These are phyloP conservation scores for Westerdykella ornata DNA, from an alignment of 2,329 filamentous ascomycete species.

Conservation along the genomic window DNA sequence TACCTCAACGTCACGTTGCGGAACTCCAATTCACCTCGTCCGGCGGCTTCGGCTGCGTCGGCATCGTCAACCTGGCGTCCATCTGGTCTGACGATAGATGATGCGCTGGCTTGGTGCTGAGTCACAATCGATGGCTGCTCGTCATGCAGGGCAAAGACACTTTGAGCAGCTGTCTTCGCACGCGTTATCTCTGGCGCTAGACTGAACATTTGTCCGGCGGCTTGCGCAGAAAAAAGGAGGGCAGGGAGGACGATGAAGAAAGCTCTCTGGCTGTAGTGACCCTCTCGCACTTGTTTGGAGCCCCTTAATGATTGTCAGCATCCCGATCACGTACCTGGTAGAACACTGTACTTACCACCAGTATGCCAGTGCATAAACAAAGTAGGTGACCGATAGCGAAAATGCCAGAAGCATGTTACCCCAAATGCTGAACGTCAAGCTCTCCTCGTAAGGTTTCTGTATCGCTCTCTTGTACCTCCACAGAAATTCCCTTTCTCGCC, in stretches of 20 bases:
- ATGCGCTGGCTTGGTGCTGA: neutral
- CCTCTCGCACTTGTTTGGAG: conserved; percentile 40
- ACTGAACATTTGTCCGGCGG: conserved; percentile 43
- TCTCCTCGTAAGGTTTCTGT: conserved; percentile 36
- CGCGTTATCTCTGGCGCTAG: conserved; percentile 42
- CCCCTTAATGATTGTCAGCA: conserved; percentile 17
- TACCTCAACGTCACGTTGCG: conserved; percentile 30
- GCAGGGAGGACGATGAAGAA: conserved; percentile 45
- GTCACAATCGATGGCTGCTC: conserved; percentile 36
- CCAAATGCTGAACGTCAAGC: conserved; percentile 36
- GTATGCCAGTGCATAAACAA: conserved; percentile 45
- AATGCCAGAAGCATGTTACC: conserved; percentile 42
- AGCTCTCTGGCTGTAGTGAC: conserved; percentile 36
- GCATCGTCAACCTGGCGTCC: neutral
- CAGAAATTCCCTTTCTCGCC: conserved; percentile 38
- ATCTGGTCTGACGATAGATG: neutral
- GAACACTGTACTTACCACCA: conserved; percentile 36
- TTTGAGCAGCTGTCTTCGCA: conserved; percentile 41
- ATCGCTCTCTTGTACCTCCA: conserved; percentile 35
- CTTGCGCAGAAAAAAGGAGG: conserved; percentile 43
- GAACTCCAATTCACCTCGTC: conserved; percentile 29
- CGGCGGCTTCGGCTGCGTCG: neutral
- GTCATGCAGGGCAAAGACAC: conserved; percentile 40
- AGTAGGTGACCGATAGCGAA: conserved; percentile 43
- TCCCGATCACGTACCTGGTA: neutral